Evolutionary conservation across 1,139 yeast genomes (phyloP), one percentile per base, ranked within the genome.

Genomic region (Lodderomyces oxycetoniae): DNA sequence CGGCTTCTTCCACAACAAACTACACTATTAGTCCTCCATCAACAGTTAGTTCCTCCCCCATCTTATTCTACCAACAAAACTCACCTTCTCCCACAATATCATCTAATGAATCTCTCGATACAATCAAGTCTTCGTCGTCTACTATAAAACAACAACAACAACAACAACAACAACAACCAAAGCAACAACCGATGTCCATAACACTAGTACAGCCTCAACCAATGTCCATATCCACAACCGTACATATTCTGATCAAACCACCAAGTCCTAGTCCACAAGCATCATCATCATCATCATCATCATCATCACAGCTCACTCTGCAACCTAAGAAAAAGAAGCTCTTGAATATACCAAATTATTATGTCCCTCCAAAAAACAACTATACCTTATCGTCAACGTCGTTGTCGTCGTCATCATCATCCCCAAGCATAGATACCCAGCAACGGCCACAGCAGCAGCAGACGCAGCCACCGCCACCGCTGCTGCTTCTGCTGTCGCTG

Each of bases 291-390:
- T n/a, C n/a, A n/a, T n/a, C n/a, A n/a, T n/a, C n/a, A n/a, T n/a
- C n/a, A n/a, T n/a, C n/a, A n/a, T n/a, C n/a, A n/a, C n/a, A n/a
- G n/a, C n/a, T n/a, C n/a, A n/a, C n/a, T n/a, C n/a, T n/a, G n/a
- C n/a, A n/a, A 19, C 26, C 26, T 12, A 10, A 10, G n/a, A 12
- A 10, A 11, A 35, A 20, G 5, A 28, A 27, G 17, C 39, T 34
- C 17, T 36, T 43, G 17, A 37, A 30, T 17, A 29, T 43, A 3
- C 47, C 47, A 30, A 42, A 38, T 26, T 43, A 43, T 26, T 42
- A 43, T 32, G 42, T 37, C 3, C 37, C 45, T 5, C 44, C 47
- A 21, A 42, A 42, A 32, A 26, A 11, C 13, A 14, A 7, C n/a
- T 13, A 22, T 12, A 10, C 27, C 17, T 6, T 10, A 27, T n/a